Evolutionary conservation across 352 stramenopile genomes (phyloP), one percentile per base, ranked within the genome.

Genomic region (Globisporangium carolinianum): DNA sequence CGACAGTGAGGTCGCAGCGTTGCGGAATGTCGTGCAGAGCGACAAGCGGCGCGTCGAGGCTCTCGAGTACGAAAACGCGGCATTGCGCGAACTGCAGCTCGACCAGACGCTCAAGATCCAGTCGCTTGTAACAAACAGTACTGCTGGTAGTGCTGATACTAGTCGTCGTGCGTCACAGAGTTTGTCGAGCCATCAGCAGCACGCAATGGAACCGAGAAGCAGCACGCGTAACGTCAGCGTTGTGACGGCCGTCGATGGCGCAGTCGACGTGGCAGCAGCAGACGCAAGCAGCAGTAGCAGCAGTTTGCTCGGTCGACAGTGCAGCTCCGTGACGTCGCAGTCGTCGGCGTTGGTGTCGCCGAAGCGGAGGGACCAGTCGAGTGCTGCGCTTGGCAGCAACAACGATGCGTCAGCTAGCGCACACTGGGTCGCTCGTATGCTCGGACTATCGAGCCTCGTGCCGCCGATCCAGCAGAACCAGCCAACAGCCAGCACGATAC

Each of bases 1-100:
- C 47, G 76, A 87, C 49, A 66, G 68, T 11, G 76, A 89, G 46
- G 60, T 89, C 32, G 51, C 63, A 7, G 56, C 70, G 24, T 65
- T 89, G 6, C 67, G 76, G 1, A 83, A 72, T 37, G 74, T 87
- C 35, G 55, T 89, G 17, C 71, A 86, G 48, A 75, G 69, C 42
- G 79, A 89, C 32, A 86, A 85, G 36, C 79, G 73, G 18, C 75
- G 79, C 11, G 79, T 87, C 15, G 77, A 79, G 60, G 48, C 70
- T 3, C 65, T 89, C 0, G 79, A 89, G 50, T 67, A 69, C 48
- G 79, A 89, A 50, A 86, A 83, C 24, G 32, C 87, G 32, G 61
- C 72, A 5, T 45, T 89, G 4, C 71, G 72, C 2, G 75, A 87
- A 55, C 69, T 42, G 2, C 62, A 86, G 15, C 53, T 82, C 36